Base-by-base conservation (phyloP, 768 basidiomycete genomes). In the Leccinum olivaceopallidum region DNA sequence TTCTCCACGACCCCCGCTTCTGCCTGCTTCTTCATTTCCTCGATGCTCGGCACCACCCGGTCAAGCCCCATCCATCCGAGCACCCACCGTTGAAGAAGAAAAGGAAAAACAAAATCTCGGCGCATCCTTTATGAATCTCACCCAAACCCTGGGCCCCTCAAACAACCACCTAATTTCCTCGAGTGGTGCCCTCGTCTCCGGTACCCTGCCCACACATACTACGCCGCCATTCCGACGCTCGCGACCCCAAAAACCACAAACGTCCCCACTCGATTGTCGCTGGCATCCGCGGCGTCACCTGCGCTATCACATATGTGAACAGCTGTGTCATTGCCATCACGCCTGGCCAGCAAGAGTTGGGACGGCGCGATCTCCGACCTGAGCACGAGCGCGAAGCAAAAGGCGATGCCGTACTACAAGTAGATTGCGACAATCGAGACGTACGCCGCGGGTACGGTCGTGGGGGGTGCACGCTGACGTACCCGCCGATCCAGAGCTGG, bases 101-200 rank as follows among this genome's bases (percentile, higher is more conserved):
- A 30, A 30, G 28, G 28, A 30, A 30, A 30, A 30, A 30, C 28
- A 30, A 30, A 30, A 2, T 9, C 3, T 72, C 72, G 75, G 74
- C 2, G 75, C 74, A 13, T 77, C 75, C 57, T 71, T 62, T 20
- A 77, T 49, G 22, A 66, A 67, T 30, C 74, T 60, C 30, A 73
- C 34, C 59, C 73, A 65, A 18, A 70, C 26, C 20, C 44, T 14
- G 14, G 51, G 4, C 69, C 66, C 61, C 55, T 76, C 74, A 42
- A 79, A 79, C 24, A 79, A 37, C 59, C 65, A 72, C 28, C 59
- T 63, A 36, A 79, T 67, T 37, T 78, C 76, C 67, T 79, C 77
- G 30, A 79, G 69, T 34, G 75, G 71, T 26, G 75, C 69, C 14
- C 76, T 73, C 18, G 66, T 80, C 67, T 80, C 79, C 0, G 79